Conservation (phyloP, 768 basidiomycete genomes). For the Boletus fagicola region DNA sequence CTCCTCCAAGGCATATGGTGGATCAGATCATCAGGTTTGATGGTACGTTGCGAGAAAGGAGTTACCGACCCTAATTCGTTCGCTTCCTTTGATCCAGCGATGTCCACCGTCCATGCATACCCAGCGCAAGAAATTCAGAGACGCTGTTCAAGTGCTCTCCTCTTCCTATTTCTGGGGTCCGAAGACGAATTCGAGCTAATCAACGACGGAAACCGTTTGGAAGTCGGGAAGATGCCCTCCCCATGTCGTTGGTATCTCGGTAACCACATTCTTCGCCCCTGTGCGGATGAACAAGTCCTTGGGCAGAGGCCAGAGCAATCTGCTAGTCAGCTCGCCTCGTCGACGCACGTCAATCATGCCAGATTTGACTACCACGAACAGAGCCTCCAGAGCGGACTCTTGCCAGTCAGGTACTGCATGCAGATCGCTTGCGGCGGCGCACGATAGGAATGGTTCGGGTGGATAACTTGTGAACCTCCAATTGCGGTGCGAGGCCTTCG, state of each 20-base stretch:
- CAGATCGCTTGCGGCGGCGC: too few relatives aligned
- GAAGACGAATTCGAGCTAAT: conserved; percentile 16
- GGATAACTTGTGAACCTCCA: too few relatives aligned
- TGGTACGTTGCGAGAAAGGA: background rate
- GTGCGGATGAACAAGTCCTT: conserved; percentile 5
- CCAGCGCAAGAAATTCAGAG: conserved; percentile 17
- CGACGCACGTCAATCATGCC: conserved; percentile 9
- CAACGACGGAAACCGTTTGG: conserved; percentile 11
- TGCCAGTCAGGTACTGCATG: too few relatives aligned
- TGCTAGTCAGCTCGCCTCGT: conserved; percentile 4
- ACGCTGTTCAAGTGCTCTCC: background rate
- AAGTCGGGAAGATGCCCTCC: conserved; percentile 8
- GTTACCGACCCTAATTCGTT: background rate
- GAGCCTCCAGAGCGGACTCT: too few relatives aligned
- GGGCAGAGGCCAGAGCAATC: conserved; percentile 6
- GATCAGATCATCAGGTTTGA: background rate
- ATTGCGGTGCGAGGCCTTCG: too few relatives aligned
- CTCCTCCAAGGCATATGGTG: background rate
- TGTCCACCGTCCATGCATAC: conserved; percentile 8
- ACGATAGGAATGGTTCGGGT: too few relatives aligned
- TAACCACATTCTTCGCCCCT: background rate
- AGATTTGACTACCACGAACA: background rate
- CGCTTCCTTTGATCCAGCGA: background rate
- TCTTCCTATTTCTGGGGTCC: background rate
- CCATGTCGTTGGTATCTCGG: background rate